Percentiles rank a stretch among this genome's conserved stretches.
Conservation (phyloP, 1,284 basidiomycete genomes). For the Abortiporus biennis region DNA sequence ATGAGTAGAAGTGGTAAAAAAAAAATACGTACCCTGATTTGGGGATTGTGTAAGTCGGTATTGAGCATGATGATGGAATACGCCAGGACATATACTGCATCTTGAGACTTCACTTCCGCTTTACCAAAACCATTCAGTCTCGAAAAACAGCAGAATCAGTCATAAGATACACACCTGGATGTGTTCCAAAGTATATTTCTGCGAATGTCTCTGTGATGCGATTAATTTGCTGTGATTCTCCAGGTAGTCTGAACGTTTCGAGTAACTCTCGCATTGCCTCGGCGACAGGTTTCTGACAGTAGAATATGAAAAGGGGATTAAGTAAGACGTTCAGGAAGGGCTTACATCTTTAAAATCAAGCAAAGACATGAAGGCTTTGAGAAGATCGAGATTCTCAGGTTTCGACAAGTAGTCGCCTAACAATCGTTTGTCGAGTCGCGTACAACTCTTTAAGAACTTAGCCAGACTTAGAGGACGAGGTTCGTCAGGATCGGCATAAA, state of each 20-base stretch:
- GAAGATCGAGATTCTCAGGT: constrained; percentile 81
- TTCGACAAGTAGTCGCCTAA: constrained; percentile 93
- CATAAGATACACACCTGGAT: constrained; percentile 54
- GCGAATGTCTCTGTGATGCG: constrained; percentile 97
- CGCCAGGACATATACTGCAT: constrained; percentile 91
- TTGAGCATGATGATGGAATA: constrained; percentile 99
- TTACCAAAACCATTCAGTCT: constrained; percentile 9
- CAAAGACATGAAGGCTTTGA: constrained; percentile 84
- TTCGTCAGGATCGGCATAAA: constrained; percentile 60
- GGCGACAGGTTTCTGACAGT: constrained; percentile 80
- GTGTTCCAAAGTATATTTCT: constrained; percentile 81
- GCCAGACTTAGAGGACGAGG: constrained; percentile 65
- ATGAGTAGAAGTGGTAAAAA: constrained; percentile 3
- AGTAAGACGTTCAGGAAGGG: constrained; percentile 11
- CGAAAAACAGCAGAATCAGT: not conserved
- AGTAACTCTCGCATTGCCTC: constrained; percentile 95
- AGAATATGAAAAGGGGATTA: constrained; percentile 6
- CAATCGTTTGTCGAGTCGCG: constrained; percentile 88
- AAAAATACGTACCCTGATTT: constrained; percentile 64
- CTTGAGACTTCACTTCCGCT: constrained; percentile 88
- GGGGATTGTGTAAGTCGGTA: constrained; percentile 97
- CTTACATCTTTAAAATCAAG: constrained; percentile 88
- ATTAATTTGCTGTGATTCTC: constrained; percentile 92
- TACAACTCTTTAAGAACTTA: constrained; percentile 81
- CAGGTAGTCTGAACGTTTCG: constrained; percentile 92